Conservation (phyloP, 306 rosid genomes). For the Lathyrus aphaca region DNA sequence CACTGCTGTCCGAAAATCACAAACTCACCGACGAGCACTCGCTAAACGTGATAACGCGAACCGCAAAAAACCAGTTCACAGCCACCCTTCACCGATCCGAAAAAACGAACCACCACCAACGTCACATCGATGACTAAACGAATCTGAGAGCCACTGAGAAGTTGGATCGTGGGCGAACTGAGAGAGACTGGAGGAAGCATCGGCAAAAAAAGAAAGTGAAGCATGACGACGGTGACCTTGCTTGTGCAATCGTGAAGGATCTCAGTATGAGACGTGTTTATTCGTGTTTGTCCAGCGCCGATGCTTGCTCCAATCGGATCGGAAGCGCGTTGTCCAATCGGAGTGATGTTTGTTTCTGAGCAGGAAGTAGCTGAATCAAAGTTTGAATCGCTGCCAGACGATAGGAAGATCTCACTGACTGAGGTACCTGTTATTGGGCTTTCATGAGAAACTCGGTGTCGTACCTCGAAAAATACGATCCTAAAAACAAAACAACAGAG, state of each 20-base stretch:
- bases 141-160: too few species aligned
- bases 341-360: slow-evolving; percentile 3
- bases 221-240: slow-evolving; percentile 10
- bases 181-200: too few species aligned
- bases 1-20: too few species aligned
- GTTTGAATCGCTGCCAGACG: neutral
- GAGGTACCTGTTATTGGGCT: slow-evolving; percentile 35
- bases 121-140: too few species aligned
- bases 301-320: neutral
- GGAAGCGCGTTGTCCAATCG: neutral
- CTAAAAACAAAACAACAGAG: too few species aligned
- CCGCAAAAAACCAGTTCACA: too few species aligned
- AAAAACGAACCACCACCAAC: too few species aligned
- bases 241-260: slow-evolving; percentile 50
- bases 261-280: slow-evolving; percentile 72
- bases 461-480: too few species aligned
- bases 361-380: slow-evolving; percentile 7
- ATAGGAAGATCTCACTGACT: neutral
- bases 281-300: slow-evolving; percentile 42
- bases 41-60: too few species aligned
- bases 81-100: too few species aligned
- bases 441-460: slow-evolving; percentile 20
- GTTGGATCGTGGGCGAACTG: too few species aligned
- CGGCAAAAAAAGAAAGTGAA: slow-evolving; percentile 42
- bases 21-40: too few species aligned